These are phyloP conservation scores for Ceratorhiza oryzae-sativae DNA, from an alignment of 1,284 basidiomycete species.

Conservation along the genomic window DNA sequence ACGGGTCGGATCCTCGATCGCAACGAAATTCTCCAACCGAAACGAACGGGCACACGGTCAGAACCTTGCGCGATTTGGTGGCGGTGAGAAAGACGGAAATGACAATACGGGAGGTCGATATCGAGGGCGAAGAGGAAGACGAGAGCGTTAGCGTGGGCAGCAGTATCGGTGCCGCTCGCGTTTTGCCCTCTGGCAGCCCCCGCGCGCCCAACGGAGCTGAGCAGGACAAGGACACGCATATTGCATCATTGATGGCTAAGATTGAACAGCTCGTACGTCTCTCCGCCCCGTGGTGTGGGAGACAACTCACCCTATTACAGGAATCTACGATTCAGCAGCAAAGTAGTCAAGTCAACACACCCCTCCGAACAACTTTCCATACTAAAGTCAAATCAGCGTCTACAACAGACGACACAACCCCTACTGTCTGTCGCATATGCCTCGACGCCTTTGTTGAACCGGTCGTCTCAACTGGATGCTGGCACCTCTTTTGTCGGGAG, in stretches of 20 bases:
- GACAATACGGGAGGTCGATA: conserved; percentile 23
- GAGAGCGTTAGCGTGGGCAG: conserved; percentile 38
- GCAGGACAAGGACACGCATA: conserved; percentile 58
- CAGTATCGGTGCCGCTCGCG: neutral
- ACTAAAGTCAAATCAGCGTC: neutral
- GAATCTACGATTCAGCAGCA: conserved; percentile 51
- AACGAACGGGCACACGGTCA: neutral
- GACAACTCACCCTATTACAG: conserved; percentile 48
- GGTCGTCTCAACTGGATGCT: conserved; percentile 81
- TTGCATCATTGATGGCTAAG: conserved; percentile 67
- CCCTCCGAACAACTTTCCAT: neutral
- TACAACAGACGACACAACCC: conserved; percentile 37
- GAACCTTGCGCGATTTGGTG: conserved; percentile 15
- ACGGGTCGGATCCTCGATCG: conserved; percentile 55
- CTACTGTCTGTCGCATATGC: conserved; percentile 73
- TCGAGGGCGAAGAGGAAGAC: conserved; percentile 45
- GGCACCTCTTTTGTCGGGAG: conserved; percentile 80
- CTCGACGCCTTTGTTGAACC: conserved; percentile 77
- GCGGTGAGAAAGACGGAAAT: conserved; percentile 17
- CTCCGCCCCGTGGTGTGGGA: neutral
- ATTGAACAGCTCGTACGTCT: conserved; percentile 63
- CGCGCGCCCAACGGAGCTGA: conserved; percentile 46
- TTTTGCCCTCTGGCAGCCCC: neutral
- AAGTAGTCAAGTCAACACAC: conserved; percentile 1
- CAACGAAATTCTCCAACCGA: conserved; percentile 46